Base-by-base conservation (phyloP, 306 rosid species). In the Vachellia collinsii region DNA sequence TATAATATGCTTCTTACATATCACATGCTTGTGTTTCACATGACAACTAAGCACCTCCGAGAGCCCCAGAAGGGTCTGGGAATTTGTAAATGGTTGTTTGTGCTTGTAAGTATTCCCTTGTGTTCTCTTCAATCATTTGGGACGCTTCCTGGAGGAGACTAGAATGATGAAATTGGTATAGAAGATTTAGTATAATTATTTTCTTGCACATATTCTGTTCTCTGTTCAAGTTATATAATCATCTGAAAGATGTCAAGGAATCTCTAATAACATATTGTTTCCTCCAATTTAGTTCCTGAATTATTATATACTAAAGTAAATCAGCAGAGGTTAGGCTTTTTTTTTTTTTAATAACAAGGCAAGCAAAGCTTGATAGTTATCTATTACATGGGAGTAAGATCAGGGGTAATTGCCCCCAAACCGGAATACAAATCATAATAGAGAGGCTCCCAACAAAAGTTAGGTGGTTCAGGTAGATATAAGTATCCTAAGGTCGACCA, bases 41-140 rank as follows among this genome's bases (percentile, higher is more conserved):
- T 56, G n/a, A 70, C 22, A 77, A 79, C 48, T 77, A 77, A 72
- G 53, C 64, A 12, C 72, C 36, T 22, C 61, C 51, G 61, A 79
- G 72, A 79, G 82, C 92, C 73, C 58, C 20, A 22, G 78, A 82
- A 64, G 73, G 59, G 81, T 83, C 65, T 79, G 79, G 81, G 80
- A 65, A 23, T 80, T 54, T 87, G 89, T 90, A 87, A 77, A 90
- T 87, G 86, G 81, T 77, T 76, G 61, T 70, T 51, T 76, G 67
- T 73, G 59, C 56, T 83, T 34, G 77, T 76, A 53, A 48, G 85
- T 74, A 43, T 61, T 79, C 72, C 83, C 11, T n/a, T 56, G 50
- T 82, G 82, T 80, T 62, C 76, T 54, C 47, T 73, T 73, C 37
- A 50, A 34, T 72, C 72, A 62, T 44, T 38, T 72, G 44, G 59